phyloP scores from a whole-genome alignment of 345 rosid species.

The Carallia pectinifolia region DNA sequence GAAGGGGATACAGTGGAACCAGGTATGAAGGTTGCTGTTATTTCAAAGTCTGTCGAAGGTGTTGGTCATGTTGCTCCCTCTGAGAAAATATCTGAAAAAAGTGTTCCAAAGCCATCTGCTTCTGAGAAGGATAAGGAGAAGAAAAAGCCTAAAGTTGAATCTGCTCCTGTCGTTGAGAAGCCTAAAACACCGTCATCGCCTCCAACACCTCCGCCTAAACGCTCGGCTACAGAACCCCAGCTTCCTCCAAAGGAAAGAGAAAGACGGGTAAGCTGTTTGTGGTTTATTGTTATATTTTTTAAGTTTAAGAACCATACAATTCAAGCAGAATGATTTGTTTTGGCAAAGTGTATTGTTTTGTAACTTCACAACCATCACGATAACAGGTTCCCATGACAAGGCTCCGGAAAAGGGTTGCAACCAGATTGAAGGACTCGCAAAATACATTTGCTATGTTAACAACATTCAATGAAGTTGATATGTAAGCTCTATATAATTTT shows the following conservation, averaged over 20 bases:
- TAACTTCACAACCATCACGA: background rate
- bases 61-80: conserved; percentile 66
- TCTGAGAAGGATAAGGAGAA: conserved; percentile 1
- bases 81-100: conserved; percentile 58
- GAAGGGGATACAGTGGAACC: conserved; percentile 97
- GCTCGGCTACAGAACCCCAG: conserved; percentile 70
- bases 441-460: conserved; percentile 90
- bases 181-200: conserved; percentile 39
- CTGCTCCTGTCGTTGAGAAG: conserved; percentile 30
- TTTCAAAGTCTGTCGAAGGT: conserved; percentile 75
- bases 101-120: conserved; percentile 25
- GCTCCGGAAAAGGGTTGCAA: conserved; percentile 82
- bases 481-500: conserved; percentile 40
- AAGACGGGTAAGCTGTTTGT: conserved; percentile 60
- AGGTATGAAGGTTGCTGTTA: conserved; percentile 70
- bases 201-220: conserved; percentile 53
- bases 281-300: background rate
- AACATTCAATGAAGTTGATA: conserved; percentile 92
- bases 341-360: background rate
- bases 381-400: conserved; percentile 91
- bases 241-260: conserved; percentile 96
- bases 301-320: too few species aligned
- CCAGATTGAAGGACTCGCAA: conserved; percentile 89
- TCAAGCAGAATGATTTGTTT: background rate
- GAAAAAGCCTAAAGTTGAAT: background rate